phyloP scores from a whole-genome alignment of 2,329 filamentous ascomycete species.

The Hypoxylon sp. region DNA sequence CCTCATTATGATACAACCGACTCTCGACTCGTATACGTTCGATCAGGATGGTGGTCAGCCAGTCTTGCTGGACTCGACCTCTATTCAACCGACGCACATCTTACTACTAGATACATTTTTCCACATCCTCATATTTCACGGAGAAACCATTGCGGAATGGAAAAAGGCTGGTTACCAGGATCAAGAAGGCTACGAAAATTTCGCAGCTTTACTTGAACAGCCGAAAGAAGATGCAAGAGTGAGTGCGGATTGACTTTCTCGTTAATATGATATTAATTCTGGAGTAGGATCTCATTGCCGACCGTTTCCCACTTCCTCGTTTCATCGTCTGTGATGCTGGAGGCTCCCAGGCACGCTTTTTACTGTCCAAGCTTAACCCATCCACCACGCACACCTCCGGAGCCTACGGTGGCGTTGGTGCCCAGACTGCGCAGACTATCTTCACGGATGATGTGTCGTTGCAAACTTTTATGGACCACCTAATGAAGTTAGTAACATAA shows the following conservation, averaged over 20 bases:
- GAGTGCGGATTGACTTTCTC: conserved; percentile 58
- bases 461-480: conserved; percentile 99
- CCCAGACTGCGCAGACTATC: conserved; percentile 93
- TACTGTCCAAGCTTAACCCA: conserved; percentile 96
- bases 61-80: conserved; percentile 95
- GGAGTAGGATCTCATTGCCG: conserved; percentile 89
- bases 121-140: conserved; percentile 99
- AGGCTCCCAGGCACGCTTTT: conserved; percentile 96
- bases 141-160: conserved; percentile 98
- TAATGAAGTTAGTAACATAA: conserved; percentile 87
- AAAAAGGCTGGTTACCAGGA: conserved; percentile 98
- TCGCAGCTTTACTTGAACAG: conserved; percentile 86
- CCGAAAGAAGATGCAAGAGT: conserved; percentile 97
- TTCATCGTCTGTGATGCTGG: conserved; percentile 99
- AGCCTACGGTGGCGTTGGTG: conserved; percentile 88
- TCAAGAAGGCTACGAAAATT: conserved; percentile 98
- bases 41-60: conserved; percentile 94
- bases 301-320: conserved; percentile 96
- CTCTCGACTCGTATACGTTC: conserved; percentile 96
- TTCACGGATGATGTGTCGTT: conserved; percentile 99
- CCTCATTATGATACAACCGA: conserved; percentile 98
- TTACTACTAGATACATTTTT: conserved; percentile 98
- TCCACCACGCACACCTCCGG: conserved; percentile 96
- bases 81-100: conserved; percentile 94
- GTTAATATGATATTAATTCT: conserved; percentile 45